phyloP scores from a whole-genome alignment of 495 filamentous ascomycete genomes.

The Penicillium bialowiezense region DNA sequence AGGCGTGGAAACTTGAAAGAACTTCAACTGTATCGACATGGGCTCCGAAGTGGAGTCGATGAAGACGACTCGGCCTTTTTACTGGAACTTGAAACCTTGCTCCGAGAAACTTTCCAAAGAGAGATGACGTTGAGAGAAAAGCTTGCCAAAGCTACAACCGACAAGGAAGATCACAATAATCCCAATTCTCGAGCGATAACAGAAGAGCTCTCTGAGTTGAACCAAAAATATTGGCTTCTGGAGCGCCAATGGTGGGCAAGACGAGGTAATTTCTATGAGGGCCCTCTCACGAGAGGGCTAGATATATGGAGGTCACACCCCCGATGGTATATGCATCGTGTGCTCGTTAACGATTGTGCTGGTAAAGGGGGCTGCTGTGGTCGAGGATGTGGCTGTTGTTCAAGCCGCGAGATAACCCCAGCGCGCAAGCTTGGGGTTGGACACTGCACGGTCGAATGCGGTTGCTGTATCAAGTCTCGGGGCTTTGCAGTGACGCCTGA shows the following conservation, averaged over 20 bases:
- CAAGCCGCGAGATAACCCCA: not conserved
- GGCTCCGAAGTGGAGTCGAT: too few species aligned
- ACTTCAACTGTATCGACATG: too few species aligned
- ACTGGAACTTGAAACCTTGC: too few species aligned
- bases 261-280: not conserved
- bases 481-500: too few species aligned
- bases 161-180: too few species aligned
- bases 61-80: too few species aligned
- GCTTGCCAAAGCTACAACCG: too few species aligned
- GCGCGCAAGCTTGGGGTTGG: constrained; percentile 1
- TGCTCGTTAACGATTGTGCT: constrained; percentile 2
- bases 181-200: too few species aligned
- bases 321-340: constrained; percentile 8
- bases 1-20: too few species aligned
- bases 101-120: too few species aligned
- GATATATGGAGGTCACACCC: constrained; percentile 8
- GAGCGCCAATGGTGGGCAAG: not conserved
- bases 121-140: too few species aligned
- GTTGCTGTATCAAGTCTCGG: constrained; percentile 1
- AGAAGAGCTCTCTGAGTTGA: not conserved
- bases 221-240: not conserved
- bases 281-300: not conserved
- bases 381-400: not conserved
- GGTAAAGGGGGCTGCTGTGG: constrained; percentile 1
- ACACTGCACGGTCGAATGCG: constrained; percentile 8